Percentiles rank a stretch among this genome's conserved stretches.
Conservation (phyloP, 1,139 yeast genomes). For the Saccharomyces hybrid region DNA sequence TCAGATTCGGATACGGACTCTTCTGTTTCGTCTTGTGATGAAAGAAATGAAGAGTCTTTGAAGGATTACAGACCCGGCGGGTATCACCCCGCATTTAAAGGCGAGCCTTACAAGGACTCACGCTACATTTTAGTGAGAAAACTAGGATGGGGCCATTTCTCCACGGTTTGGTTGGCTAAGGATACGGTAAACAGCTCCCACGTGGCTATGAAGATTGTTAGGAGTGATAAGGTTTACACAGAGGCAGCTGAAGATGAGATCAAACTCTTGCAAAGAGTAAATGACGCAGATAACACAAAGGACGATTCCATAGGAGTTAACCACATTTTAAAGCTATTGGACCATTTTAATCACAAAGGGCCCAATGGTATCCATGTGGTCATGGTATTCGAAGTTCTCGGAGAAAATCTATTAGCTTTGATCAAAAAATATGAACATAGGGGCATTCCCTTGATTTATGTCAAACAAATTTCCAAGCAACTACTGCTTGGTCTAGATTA, state of each 20-base stretch:
- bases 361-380: conserved; percentile 73
- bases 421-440: conserved; percentile 56
- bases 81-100: conserved; percentile 68
- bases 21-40: conserved; percentile 28
- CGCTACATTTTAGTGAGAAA: conserved; percentile 58
- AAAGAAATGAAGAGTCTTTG: conserved; percentile 55
- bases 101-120: conserved; percentile 55
- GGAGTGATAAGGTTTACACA: conserved; percentile 61
- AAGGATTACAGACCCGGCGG: conserved; percentile 70
- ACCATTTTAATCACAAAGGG: conserved; percentile 59
- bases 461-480: conserved; percentile 66
- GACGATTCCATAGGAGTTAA: conserved; percentile 41
- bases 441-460: conserved; percentile 64
- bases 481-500: conserved; percentile 58
- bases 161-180: conserved; percentile 71
- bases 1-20: background rate
- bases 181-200: conserved; percentile 43
- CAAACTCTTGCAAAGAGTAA: conserved; percentile 35
- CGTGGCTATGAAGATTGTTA: conserved; percentile 71
- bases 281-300: conserved; percentile 8
- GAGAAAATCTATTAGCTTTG: conserved; percentile 65
- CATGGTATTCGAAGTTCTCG: conserved; percentile 74
- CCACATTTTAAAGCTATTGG: conserved; percentile 57
- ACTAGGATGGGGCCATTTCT: conserved; percentile 77
- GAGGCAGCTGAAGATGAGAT: conserved; percentile 78